Evolutionary conservation across 164 flowering plant genomes (phyloP), one percentile per base, ranked within the genome.

Genomic region (Vitis rupestris): DNA sequence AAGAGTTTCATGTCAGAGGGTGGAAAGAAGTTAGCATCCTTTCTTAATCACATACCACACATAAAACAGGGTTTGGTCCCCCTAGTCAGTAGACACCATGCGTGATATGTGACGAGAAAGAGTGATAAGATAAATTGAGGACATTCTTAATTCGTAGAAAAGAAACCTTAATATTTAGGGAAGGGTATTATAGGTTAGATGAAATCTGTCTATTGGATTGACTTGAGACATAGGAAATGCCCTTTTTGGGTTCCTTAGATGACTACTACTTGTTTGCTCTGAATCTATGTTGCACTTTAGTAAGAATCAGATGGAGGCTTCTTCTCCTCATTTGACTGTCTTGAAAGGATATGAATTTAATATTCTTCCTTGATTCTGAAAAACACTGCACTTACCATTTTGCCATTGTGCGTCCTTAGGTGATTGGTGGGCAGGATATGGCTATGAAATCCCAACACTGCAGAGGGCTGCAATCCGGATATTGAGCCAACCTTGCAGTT

Each of bases 401-500:
- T 49, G 61, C 10, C 27, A 31, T 47, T 29, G 4, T 67, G 58
- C 58, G 57, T 71, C 19, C 56, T 58, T 68, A 90, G 96, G 89
- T 78, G 92, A 88, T 70, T 90, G 93, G 96, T 88, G 93, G 95
- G 83, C 89, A n/a, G 85, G 74, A 31, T 90, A 88, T 75, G 96
- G 92, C 48, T 85, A 87, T 70, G 92, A 88, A 78, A 81, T 86
- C 59, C 91, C 89, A 44, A 82, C 84, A 31, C 67, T 86, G 70
- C 90, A 87, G 71, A 81, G 86, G 70, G 78, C 70, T 50, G 92
- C 92, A 44, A 77, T 84, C 47, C 79, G 87, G 70, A 83, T 90
- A 69, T 78, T 90, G 59, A 86, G 85, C 76, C 93, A 88, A 70
- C 90, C 93, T 61, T 88, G 96, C 74, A 88, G 91, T 74, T 88